Percentiles rank a stretch among this genome's conserved stretches.
These are phyloP conservation scores for Aegilops speltoides DNA, from an alignment of 176 grass and related monocot species.

Conservation along the genomic window DNA sequence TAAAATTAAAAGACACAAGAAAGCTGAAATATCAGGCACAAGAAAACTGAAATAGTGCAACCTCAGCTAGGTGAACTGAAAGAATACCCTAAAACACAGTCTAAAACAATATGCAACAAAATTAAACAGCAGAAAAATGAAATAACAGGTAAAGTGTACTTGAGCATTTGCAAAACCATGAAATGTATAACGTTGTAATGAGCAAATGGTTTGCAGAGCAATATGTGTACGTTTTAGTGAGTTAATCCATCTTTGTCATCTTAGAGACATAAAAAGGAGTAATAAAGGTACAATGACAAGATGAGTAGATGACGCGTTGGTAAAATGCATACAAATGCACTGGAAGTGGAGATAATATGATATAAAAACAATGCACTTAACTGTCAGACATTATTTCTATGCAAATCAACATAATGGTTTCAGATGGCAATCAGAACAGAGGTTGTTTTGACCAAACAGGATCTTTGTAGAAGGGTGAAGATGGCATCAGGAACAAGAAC, in stretches of 20 bases:
- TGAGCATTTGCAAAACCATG: conserved; percentile 24
- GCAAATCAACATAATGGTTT: background rate
- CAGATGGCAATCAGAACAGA: background rate
- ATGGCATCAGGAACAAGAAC: conserved; percentile 19
- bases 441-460: background rate
- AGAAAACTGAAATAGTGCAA: background rate
- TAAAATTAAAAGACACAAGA: background rate
- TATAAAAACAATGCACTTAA: conserved; percentile 5
- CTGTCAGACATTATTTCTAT: background rate
- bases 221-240: background rate
- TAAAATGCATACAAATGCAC: conserved; percentile 3
- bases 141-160: background rate
- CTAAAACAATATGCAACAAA: background rate
- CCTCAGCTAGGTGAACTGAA: conserved; percentile 20
- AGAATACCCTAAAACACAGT: background rate
- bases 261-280: background rate
- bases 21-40: background rate
- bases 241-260: background rate
- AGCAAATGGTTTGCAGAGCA: conserved; percentile 7
- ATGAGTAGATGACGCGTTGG: background rate
- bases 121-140: background rate
- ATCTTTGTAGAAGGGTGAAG: background rate
- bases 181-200: background rate
- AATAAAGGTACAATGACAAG: conserved; percentile 12
- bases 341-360: background rate